These are phyloP conservation scores for Epichloe scottii DNA, from an alignment of 2,329 filamentous ascomycete genomes.

Conservation along the genomic window DNA sequence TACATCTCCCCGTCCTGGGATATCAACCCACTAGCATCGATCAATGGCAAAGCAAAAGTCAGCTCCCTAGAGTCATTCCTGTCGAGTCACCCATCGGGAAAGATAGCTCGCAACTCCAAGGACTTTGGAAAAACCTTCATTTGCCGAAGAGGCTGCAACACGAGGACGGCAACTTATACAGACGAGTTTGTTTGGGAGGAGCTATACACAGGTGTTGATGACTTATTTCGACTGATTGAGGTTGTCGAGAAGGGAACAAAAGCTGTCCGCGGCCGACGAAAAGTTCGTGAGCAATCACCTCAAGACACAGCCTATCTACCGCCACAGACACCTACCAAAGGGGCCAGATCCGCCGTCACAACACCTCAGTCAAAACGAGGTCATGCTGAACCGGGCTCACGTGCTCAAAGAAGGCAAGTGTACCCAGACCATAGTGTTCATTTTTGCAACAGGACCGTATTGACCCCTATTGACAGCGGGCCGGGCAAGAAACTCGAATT, in stretches of 20 bases:
- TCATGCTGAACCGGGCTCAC: slow-evolving; percentile 20
- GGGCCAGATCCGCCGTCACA: slow-evolving; percentile 14
- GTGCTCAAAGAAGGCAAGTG: slow-evolving; percentile 17
- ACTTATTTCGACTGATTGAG: slow-evolving; percentile 53
- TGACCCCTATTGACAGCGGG: slow-evolving; percentile 36
- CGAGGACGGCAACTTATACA: slow-evolving; percentile 79
- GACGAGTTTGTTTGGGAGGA: slow-evolving; percentile 90
- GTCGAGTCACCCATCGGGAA: slow-evolving; percentile 59
- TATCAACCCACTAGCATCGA: slow-evolving; percentile 71
- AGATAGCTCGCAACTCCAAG: slow-evolving; percentile 56
- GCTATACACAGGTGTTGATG: slow-evolving; percentile 52
- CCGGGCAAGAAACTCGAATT: slow-evolving; percentile 70
- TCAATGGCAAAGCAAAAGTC: slow-evolving; percentile 78
- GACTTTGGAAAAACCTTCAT: slow-evolving; percentile 80
- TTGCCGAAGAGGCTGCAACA: slow-evolving; percentile 81
- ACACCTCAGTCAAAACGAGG: slow-evolving; percentile 20
- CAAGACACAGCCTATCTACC: slow-evolving; percentile 20
- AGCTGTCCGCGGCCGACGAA: slow-evolving; percentile 34
- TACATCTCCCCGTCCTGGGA: slow-evolving; percentile 87
- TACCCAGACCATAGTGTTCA: not conserved
- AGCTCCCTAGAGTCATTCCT: slow-evolving; percentile 61
- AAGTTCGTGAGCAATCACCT: slow-evolving; percentile 20
- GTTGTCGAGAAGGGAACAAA: slow-evolving; percentile 63
- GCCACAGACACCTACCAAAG: slow-evolving; percentile 27
- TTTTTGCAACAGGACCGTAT: slow-evolving; percentile 10